Conservation (phyloP, 805 yeast genomes). For the Peterozyma toletana region DNA sequence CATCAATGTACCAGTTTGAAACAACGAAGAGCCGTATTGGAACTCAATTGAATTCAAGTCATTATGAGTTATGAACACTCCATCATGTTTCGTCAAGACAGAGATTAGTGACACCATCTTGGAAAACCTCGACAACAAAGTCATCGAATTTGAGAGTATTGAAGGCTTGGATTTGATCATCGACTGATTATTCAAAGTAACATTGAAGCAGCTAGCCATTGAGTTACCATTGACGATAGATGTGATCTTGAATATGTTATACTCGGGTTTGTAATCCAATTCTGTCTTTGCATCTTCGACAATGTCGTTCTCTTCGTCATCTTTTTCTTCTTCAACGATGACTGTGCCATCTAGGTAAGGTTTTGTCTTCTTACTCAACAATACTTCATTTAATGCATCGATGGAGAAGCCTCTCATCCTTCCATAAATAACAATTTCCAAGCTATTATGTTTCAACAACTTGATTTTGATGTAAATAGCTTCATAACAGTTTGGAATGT, state of each 20-base stretch:
- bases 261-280: slow-evolving; percentile 6
- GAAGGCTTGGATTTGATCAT: no score
- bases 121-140: slow-evolving; percentile 4
- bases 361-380: not conserved
- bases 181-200: no score
- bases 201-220: not conserved
- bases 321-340: slow-evolving; percentile 18
- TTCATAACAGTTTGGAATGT: slow-evolving; percentile 27
- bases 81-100: slow-evolving; percentile 2
- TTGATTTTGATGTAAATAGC: slow-evolving; percentile 24
- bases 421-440: slow-evolving; percentile 27
- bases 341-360: slow-evolving; percentile 16
- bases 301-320: slow-evolving; percentile 11
- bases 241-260: slow-evolving; percentile 20
- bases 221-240: slow-evolving; percentile 15
- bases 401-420: slow-evolving; percentile 15
- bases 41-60: slow-evolving; percentile 4
- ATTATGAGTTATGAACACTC: slow-evolving; percentile 1
- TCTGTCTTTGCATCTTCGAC: slow-evolving; percentile 1
- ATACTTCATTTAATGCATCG: slow-evolving; percentile 5
- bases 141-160: slow-evolving; percentile 1
- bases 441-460: slow-evolving; percentile 16
- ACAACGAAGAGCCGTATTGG: not conserved
- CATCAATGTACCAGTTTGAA: not conserved
- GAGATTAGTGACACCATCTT: slow-evolving; percentile 2